A percentile compares a stretch with the other conserved stretches of the same genome.
These are phyloP conservation scores for Peribolospora kevripleyi DNA, from an alignment of 768 basidiomycete species.

Conservation along the genomic window DNA sequence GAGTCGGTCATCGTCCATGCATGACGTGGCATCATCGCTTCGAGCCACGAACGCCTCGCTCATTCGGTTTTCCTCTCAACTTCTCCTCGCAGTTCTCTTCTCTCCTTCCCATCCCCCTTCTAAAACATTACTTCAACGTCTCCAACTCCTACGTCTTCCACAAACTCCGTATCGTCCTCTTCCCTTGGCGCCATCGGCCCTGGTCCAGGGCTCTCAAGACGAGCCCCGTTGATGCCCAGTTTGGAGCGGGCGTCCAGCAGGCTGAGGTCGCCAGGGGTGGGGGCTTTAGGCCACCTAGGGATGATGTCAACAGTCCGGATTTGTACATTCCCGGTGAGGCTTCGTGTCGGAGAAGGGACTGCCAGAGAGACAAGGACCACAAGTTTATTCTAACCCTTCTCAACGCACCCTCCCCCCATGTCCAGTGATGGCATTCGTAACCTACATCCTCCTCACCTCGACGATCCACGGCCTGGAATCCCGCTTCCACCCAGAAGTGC, in stretches of 20 bases:
- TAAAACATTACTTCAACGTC: constrained; percentile 87
- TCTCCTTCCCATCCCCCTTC: constrained; percentile 43
- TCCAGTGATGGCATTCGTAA: constrained; percentile 79
- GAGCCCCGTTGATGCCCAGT: too few species aligned
- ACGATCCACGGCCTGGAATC: constrained; percentile 58
- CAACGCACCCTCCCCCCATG: background rate
- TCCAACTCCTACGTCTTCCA: constrained; percentile 82
- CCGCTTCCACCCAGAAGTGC: constrained; percentile 65
- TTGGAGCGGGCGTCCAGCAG: background rate
- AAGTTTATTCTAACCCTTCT: background rate
- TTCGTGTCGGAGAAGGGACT: background rate
- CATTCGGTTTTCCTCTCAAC: constrained; percentile 2
- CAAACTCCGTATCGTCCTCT: constrained; percentile 68
- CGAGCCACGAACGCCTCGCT: background rate
- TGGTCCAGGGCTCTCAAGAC: background rate
- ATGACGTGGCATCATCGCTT: too few species aligned
- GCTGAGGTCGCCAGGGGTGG: constrained; percentile 17
- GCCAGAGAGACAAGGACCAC: background rate
- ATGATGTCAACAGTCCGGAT: constrained; percentile 89
- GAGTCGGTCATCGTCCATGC: background rate
- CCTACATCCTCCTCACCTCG: constrained; percentile 75
- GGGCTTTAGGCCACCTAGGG: constrained; percentile 60
- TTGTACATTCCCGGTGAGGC: constrained; percentile 71
- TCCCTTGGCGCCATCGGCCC: constrained; percentile 65
- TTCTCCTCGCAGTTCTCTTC: constrained; percentile 39